Evolutionary conservation across 495 filamentous ascomycete genomes (phyloP).

Genomic region (Aspergillus indologenus): DNA sequence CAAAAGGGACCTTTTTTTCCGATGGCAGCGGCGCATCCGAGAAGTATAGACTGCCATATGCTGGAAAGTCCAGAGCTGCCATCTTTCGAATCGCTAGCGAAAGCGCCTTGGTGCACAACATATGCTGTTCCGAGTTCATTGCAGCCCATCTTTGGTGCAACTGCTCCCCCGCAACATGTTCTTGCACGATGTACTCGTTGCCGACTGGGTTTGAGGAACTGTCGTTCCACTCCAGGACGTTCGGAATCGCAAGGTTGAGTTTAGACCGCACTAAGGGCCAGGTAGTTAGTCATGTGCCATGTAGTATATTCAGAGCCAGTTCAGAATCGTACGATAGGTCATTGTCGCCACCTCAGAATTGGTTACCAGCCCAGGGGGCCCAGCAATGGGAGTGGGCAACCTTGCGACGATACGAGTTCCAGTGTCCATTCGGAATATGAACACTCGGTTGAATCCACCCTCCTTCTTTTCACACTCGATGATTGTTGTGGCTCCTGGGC

Average conservation of each 20-base stretch:
- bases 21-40: slow-evolving; percentile 26
- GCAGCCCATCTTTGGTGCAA: slow-evolving; percentile 36
- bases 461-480: too few relatives aligned
- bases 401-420: too few relatives aligned
- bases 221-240: slow-evolving; percentile 43
- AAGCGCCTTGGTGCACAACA: slow-evolving; percentile 34
- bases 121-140: slow-evolving; percentile 38
- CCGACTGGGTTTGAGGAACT: slow-evolving; percentile 36
- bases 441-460: too few relatives aligned
- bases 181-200: slow-evolving; percentile 47
- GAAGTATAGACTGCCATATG: slow-evolving; percentile 42
- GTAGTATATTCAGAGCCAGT: too few relatives aligned
- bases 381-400: too few relatives aligned
- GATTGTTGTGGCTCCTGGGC: too few relatives aligned
- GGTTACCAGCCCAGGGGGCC: too few relatives aligned
- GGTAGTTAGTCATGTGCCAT: background rate
- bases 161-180: slow-evolving; percentile 36
- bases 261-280: slow-evolving; percentile 31
- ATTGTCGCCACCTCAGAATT: slow-evolving; percentile 49
- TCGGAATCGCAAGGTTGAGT: slow-evolving; percentile 36
- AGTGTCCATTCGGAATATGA: too few relatives aligned
- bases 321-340: slow-evolving; percentile 34
- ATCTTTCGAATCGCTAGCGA: slow-evolving; percentile 32
- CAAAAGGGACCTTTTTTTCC: slow-evolving; percentile 26
- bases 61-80: slow-evolving; percentile 37